These are phyloP conservation scores for Coniochaeta sp. DNA, from an alignment of 2,329 filamentous ascomycete genomes.

Conservation along the genomic window DNA sequence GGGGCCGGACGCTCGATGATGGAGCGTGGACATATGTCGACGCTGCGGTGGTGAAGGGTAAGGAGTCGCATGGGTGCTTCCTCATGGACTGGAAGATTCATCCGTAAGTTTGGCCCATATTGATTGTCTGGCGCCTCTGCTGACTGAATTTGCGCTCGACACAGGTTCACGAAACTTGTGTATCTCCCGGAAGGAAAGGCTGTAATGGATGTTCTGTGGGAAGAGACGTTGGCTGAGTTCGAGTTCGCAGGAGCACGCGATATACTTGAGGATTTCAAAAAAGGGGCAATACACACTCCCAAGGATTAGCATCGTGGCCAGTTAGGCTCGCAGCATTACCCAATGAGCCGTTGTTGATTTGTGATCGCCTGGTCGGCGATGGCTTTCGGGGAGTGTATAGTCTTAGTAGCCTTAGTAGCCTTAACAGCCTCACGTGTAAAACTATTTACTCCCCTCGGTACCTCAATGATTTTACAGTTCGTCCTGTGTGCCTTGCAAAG, in stretches of 20 bases:
- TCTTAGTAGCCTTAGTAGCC: background rate
- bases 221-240: slow-evolving; percentile 27
- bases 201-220: slow-evolving; percentile 28
- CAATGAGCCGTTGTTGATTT: background rate
- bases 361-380: background rate
- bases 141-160: background rate
- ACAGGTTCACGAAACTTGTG: slow-evolving; percentile 21
- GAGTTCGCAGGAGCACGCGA: slow-evolving; percentile 17
- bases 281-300: background rate
- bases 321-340: background rate
- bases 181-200: slow-evolving; percentile 25
- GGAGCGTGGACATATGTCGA: slow-evolving; percentile 41
- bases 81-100: slow-evolving; percentile 37
- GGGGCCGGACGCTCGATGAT: slow-evolving; percentile 22
- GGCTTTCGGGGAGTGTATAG: background rate
- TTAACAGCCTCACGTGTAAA: background rate
- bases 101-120: slow-evolving; percentile 26
- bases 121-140: background rate
- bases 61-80: slow-evolving; percentile 43
- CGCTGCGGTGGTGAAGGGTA: slow-evolving; percentile 34
- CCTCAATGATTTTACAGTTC: too few relatives aligned
- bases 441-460: background rate
- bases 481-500: too few relatives aligned
- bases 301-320: background rate
- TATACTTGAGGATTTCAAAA: slow-evolving; percentile 4